phyloP scores from a whole-genome alignment of 2,329 filamentous ascomycete genomes.

The Acarospora socialis region DNA sequence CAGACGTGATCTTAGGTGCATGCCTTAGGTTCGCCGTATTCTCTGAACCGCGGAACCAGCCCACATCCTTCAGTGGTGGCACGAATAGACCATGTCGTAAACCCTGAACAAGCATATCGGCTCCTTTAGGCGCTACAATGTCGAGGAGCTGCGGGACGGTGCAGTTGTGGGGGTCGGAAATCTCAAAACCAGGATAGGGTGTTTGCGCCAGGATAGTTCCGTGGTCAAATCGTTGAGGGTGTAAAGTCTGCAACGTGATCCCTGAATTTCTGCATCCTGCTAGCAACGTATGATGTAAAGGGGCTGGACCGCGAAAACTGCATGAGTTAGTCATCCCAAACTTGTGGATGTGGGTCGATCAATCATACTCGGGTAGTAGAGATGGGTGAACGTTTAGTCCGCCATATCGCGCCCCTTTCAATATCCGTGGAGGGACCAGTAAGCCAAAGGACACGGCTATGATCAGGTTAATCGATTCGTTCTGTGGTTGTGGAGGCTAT shows the following conservation, averaged over 20 bases:
- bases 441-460: constrained; percentile 91
- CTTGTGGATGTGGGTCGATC: constrained; percentile 1
- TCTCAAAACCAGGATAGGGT: constrained; percentile 37
- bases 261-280: constrained; percentile 48
- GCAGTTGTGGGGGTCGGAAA: constrained; percentile 34
- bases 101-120: constrained; percentile 52
- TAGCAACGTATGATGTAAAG: constrained; percentile 73
- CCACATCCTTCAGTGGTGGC: constrained; percentile 37
- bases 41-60: constrained; percentile 18
- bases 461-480: constrained; percentile 53
- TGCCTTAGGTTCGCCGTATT: constrained; percentile 26
- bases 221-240: constrained; percentile 61
- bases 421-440: constrained; percentile 64
- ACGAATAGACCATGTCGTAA: constrained; percentile 52
- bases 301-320: constrained; percentile 71
- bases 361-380: constrained; percentile 60
- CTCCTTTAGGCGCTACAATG: constrained; percentile 49
- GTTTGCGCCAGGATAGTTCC: constrained; percentile 63
- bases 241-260: constrained; percentile 74
- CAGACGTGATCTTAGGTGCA: constrained; percentile 59
- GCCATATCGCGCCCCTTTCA: constrained; percentile 59
- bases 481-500: constrained; percentile 40
- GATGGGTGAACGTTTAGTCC: constrained; percentile 92
- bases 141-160: constrained; percentile 38
- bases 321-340: constrained; percentile 7